Base-by-base conservation (phyloP, 2,329 filamentous ascomycete genomes). In the Monosporascus sp. region DNA sequence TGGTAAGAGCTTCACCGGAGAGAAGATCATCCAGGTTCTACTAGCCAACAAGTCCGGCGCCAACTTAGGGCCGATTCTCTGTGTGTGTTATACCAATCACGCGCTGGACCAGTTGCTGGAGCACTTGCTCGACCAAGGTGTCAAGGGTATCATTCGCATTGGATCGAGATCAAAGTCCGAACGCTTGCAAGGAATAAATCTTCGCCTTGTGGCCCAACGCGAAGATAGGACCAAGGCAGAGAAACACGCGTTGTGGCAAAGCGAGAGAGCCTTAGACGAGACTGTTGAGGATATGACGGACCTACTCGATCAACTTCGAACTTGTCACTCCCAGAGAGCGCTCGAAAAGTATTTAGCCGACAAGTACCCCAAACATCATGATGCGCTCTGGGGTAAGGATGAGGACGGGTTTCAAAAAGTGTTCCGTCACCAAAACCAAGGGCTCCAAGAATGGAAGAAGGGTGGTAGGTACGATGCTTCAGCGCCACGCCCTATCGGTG, bases 1-100 rank as follows among this genome's bases (percentile, higher is more conserved):
- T 0, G 86, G 87, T 0, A 89, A 89, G 62, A 80, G 75, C 4
- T 88, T 78, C 57, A 74, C 78, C 0, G 85, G 84, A 3, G 74
- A 82, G 2, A 73, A 78, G 44, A 64, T 88, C n/a, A 77, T 87
- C 54, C 78, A 79, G 54, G 72, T 76, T 0, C 62, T 86, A 6
- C 61, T 86, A 3, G 62, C 63, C 14, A 75, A 76, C 57, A 74
- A 72, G 48, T 35, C 41, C 0, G 56, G 59, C 7, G 70, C 72
- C 0, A 51, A 65, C 0, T 58, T 83, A 0, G 78, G 79, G 0
- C 79, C 79, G 0, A 75, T 83, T 11, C 66, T 81, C 9, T 76
- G 71, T 56, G 75, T 79, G 15, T 80, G 77, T 55, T 81, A 80
- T 53, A 82, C 71, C 11, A 76, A 71, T 43, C 76, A 79, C 50